Evolutionary conservation across 2,329 filamentous ascomycete species (phyloP), one percentile per base, ranked within the genome.

Genomic region (Calonectria pseudoturangicola): DNA sequence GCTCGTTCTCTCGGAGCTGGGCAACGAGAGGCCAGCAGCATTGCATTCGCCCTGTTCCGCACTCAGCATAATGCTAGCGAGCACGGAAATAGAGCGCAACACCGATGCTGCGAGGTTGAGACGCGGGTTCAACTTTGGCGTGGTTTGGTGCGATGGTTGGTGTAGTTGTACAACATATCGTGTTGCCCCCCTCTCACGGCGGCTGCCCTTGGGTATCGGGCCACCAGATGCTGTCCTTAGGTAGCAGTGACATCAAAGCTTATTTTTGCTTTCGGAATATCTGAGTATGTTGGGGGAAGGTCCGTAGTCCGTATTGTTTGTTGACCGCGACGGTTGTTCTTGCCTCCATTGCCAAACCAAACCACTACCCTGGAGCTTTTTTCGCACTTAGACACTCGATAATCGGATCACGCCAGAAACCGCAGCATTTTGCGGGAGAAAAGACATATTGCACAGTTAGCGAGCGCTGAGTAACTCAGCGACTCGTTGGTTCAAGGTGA

Each of bases 111-210:
- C 10, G 41, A 27, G 33, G 21, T 43, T 41, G 18, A 33, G 36
- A 43, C 25, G 10, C 4, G 6, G 30, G 5, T 13, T 5, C 21
- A 2, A n/a, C 33, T 21, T 51, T 13, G 47, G 16, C 47, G 33
- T 27, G 10, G n/a, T 3, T 45, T n/a, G 10, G 64, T 54, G 64
- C 30, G 21, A 67, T 43, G 48, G 7, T 25, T 30, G 2, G 25
- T 21, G 41, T 27, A 28, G 64, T 67, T n/a, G 64, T 58, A 33
- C 48, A 10, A 47, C 64, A 43, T 21, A 25, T 16, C 27, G 18
- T 15, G 45, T 50, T 8, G 21, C 21, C n/a, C 21, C 33, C 33
- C 33, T 8, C n/a, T 12, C 10, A 16, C 41, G 62, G 18, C 50
- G 47, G 27, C 6, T 45, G 41, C 28, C 21, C 39, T 21, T 25